Base-by-base conservation (phyloP, 768 basidiomycete species). In the Neoboletus brunneissimus region DNA sequence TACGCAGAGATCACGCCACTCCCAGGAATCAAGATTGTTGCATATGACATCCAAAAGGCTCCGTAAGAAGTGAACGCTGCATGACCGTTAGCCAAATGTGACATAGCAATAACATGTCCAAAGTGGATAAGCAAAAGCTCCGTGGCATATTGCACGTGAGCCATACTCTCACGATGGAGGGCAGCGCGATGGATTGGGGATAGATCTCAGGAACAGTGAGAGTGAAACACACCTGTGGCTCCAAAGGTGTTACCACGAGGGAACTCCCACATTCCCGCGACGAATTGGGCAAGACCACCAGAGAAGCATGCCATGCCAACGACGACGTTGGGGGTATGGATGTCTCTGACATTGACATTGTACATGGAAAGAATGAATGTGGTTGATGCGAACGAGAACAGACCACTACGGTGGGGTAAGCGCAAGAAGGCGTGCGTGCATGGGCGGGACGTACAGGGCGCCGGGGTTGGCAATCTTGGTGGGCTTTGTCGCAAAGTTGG, bases 201-300 rank as follows among this genome's bases (percentile, higher is more conserved):
- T 40, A n/a, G 23, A 22, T 46, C 29, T 15, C 20, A 16, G 12
- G 4, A 18, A 20, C 5, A 25, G 35, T 27, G 5, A 27, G 2
- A 2, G 6, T 8, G 35, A 16, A 32, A 58, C 86, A 71, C 40
- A 88, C 88, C 87, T 29, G 88, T 85, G 12, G 81, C 88, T 62
- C 85, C 87, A 59, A 91, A 89, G 0, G 74, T 75, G 60, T 91
- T 90, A 1, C 85, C 85, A 32, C 79, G 73, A 16, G 84, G 81
- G 73, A 86, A 87, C 71, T 87, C 86, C 91, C 91, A 93, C 87
- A 94, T 91, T 41, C 94, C 94, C 31, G 92, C 93, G 38, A 94
- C 74, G 45, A 95, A 77, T 68, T 95, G 94, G 13, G 80, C 86
- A 32, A 94, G 84, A 57, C 94, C 94, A 60, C 93, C 94, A 58